phyloP scores from a whole-genome alignment of 2,329 filamentous ascomycete species.

The Paracorniculantispora psalliotae region DNA sequence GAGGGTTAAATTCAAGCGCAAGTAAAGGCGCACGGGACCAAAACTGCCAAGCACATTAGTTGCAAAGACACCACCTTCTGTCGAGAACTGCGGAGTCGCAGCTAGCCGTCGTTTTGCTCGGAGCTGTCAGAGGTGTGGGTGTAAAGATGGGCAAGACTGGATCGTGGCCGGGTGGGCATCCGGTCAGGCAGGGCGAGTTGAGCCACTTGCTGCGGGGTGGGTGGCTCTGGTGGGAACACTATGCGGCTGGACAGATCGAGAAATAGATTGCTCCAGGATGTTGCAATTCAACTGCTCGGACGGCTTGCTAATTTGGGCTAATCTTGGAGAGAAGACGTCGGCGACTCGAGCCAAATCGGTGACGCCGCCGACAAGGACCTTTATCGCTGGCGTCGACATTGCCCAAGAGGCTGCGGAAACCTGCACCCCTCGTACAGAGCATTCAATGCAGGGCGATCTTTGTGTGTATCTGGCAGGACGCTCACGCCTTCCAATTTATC shows the following conservation, averaged over 20 bases:
- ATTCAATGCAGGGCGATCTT: not conserved
- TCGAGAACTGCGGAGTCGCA: too few species aligned
- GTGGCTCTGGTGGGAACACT: too few species aligned
- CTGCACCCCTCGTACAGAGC: not conserved
- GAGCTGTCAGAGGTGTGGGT: not conserved
- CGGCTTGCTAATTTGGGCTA: not conserved
- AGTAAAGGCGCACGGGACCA: not conserved
- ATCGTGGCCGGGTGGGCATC: slow-evolving; percentile 2
- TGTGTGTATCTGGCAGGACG: not conserved
- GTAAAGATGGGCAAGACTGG: not conserved
- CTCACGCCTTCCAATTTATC: not conserved
- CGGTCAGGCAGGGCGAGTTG: not conserved
- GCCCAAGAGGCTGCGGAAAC: not conserved
- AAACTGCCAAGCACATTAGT: not conserved
- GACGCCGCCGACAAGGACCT: not conserved
- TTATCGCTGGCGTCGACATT: not conserved
- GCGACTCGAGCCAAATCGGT: not conserved
- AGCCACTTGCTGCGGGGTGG: not conserved
- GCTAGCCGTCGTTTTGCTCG: not conserved
- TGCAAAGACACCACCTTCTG: too few species aligned
- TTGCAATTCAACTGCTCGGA: not conserved
- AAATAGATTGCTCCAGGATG: not conserved
- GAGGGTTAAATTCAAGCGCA: not conserved
- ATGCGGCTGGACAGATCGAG: not conserved
- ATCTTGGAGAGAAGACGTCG: not conserved